Base-by-base conservation (phyloP, 2,329 filamentous ascomycete species). In the Proliferodiscus dingleyae region DNA sequence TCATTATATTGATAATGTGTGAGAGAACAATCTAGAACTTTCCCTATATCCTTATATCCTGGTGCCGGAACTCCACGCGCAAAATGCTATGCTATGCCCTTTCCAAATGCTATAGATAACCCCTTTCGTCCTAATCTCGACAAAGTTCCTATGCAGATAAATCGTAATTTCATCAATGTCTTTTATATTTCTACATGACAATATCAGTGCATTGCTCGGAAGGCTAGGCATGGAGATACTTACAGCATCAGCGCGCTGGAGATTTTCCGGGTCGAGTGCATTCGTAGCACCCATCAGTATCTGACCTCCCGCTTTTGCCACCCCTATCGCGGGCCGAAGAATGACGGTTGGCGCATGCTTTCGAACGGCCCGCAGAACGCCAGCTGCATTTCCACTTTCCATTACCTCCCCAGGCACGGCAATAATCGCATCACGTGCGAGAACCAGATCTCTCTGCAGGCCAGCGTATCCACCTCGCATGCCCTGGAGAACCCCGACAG, bases 201-300 rank as follows among this genome's bases (percentile, higher is more conserved):
- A 40, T 51, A 19, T 37, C 11, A 37, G 34, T n/a, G 18, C 11
- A 8, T 5, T 5, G 29, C 16, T 13, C 19, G 3, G n/a, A 22
- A 8, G 7, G 6, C 15, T 37, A 37, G 34, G 19, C 34, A 22
- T n/a, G 8, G 23, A 13, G n/a, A 38, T n/a, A 83, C 89, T 80
- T 71, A 95, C 91, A 74, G 96, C 90, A 59, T 95, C 87, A 61
- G 89, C 81, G 62, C 86, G 82, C 59, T 87, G 77, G 62, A 85
- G 71, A 62, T 95, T 90, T 51, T 81, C 75, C 43, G 86, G 85
- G 70, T 98, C 93, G 57, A 98, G 72, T 37, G 87, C 81, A 65
- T 98, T 98, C 0, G 89, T 94, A 11, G 90, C 91, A 4, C 94
- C 93, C 69, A 97, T 75, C 47, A 98, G 71, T 29, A 91, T 89